Evolutionary conservation across 1,284 basidiomycete genomes (phyloP), one percentile per base, ranked within the genome.

Genomic region (Ustilago shanxiensis): DNA sequence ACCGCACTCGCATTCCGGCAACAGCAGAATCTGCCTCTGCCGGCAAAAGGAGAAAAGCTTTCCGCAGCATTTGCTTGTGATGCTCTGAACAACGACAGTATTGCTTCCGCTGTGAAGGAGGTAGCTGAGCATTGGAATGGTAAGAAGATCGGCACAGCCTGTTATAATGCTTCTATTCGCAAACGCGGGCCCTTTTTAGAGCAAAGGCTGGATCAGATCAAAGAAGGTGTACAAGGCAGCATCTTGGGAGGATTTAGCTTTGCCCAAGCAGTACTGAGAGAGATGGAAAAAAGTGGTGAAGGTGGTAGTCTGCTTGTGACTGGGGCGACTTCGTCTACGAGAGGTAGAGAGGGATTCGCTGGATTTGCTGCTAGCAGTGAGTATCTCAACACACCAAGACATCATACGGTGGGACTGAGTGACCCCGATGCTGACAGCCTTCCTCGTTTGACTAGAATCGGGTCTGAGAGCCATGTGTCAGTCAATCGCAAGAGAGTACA

Each of bases 341-440:
- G 81, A 13, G 81, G 81, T 1, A 60, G 78, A n/a, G 75, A 76
- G 26, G 69, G 71, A 2, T 83, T 83, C 62, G 80, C 79, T 28
- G 75, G 70, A 5, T 83, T 83, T 54, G 77, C 78, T 1, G 75
- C 80, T 7, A 71, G 72, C 45, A 83, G 71, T 70, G 49, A 61
- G 66, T 66, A 29, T 10, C 22, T 14, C 28, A n/a, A 18, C 26
- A 11, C 53, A 16, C 16, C 22, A 9, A 14, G 3, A 5, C 13
- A 26, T 22, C 6, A 24, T 3, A 22, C 18, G 13, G 35, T 3
- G 11, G 18, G 4, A 11, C 20, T 13, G 41, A 44, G 41, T 7
- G 16, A 22, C 26, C 9, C 11, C 24, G 31, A 60, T 29, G 57
- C 47, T 49, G 28, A 51, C 26, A 18, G 4, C 29, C 28, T 45